Percentiles rank a stretch among this genome's conserved stretches.
Conservation (phyloP, 306 rosid genomes). For the Dicorynia guianensis region DNA sequence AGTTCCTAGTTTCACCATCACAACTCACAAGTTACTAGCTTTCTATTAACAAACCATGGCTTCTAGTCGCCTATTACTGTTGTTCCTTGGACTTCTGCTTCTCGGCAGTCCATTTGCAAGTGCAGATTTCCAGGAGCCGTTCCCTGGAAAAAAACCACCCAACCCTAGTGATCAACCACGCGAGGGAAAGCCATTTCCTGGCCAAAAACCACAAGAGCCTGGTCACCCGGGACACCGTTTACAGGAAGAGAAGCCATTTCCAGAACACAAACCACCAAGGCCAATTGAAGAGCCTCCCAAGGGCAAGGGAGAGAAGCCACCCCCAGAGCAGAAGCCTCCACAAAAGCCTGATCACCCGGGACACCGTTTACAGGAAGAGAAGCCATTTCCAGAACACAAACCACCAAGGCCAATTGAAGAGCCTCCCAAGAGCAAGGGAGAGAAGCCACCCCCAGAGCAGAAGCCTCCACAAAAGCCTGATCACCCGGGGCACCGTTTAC, state of each 20-base stretch:
- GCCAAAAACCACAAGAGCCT: too few species aligned
- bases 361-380: too few species aligned
- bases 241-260: too few species aligned
- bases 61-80: neutral
- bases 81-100: neutral
- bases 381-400: too few species aligned
- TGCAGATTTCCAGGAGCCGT: neutral
- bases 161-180: neutral
- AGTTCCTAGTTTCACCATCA: neutral
- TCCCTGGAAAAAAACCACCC: slow-evolving; percentile 2
- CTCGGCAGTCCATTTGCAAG: neutral
- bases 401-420: neutral
- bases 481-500: too few species aligned
- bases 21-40: too few species aligned
- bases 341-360: too few species aligned
- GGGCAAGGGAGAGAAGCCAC: neutral
- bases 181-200: neutral
- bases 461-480: neutral
- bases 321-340: too few species aligned
- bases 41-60: neutral
- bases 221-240: too few species aligned
- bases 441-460: too few species aligned
- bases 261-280: neutral
- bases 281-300: neutral
- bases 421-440: neutral